Evolutionary conservation across 345 rosid genomes (phyloP), one percentile per base, ranked within the genome.

Genomic region (Eucalyptus viminalis): DNA sequence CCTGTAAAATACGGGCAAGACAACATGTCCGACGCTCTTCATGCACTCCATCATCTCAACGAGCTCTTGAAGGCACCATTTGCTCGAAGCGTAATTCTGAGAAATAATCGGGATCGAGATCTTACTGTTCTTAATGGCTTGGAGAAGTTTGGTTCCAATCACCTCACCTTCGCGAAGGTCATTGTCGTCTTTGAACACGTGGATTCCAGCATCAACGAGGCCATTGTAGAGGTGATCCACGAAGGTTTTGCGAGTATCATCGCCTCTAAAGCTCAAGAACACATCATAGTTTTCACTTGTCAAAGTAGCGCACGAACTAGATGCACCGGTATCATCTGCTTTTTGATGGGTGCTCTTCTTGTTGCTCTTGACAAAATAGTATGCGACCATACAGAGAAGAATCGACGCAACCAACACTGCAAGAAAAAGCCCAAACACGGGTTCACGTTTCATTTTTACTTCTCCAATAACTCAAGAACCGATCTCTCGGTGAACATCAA

Each of bases 61-160:
- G 14, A 47, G 53, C 60, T 87, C 88, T 16, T 44, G 49, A 67
- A 87, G 88, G 53, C 88, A 87, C 88, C 88, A 87, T 37, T 14
- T 22, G 88, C 88, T 87, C 4, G 50, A 27, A 60, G 88, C 83
- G 6, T 56, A 87, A 8, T 27, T 87, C 49, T 2, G 47, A n/a
- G 65, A 86, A 16, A 86, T 14, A 43, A 86, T 60, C 5, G 87
- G 87, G 14, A 86, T 51, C 45, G 45, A 86, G 53, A 87, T 60
- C 24, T 87, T 60, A 21, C 60, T 54, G 2, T 54, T 54, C 11
- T 22, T 22, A 56, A 56, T 56, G 62, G 62, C 62, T 4, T 22
- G 62, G 29, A 56, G 62, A 56, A 56, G 62, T 29, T 56, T 56
- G 62, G 62, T 9, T 5, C 62, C 65, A 25, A 86, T 86, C 40